A percentile compares a stretch with the other conserved stretches of the same genome.
Conservation (phyloP, 176 grass and related monocot species). For the Zea mays region Zm-B73-REFERENCE-NAM-5.0 NC_050096.1:35175501-35176000, state of each 20-base stretch:
- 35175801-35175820: conserved; percentile 72
- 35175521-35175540: conserved; percentile 98
- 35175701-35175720: conserved; percentile 71
- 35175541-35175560: conserved; percentile 97
- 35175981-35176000: conserved; percentile 57
- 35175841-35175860: conserved; percentile 13
- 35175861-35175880: conserved; percentile 23
- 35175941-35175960: conserved; percentile 99
- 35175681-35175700: conserved; percentile 8
- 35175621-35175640: conserved; percentile 4
- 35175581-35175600: conserved; percentile 97
- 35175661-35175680: conserved; percentile 9
- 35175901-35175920: conserved; percentile 97
- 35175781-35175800: conserved; percentile 70
- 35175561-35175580: conserved; percentile 99
- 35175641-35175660: conserved; percentile 17
- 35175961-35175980: conserved; percentile 95
- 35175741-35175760: conserved; percentile 97
- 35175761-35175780: conserved; percentile 97
- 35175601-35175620: conserved; percentile 72
- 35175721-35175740: conserved; percentile 96
- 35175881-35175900: conserved; percentile 94
- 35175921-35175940: conserved; percentile 94
- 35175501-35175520: conserved; percentile 99
- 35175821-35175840: conserved; percentile 36